A percentile compares a stretch with the other conserved stretches of the same genome.
Conservation (phyloP, 495 filamentous ascomycete species). For the Pyrenopolyporus hunteri region DNA sequence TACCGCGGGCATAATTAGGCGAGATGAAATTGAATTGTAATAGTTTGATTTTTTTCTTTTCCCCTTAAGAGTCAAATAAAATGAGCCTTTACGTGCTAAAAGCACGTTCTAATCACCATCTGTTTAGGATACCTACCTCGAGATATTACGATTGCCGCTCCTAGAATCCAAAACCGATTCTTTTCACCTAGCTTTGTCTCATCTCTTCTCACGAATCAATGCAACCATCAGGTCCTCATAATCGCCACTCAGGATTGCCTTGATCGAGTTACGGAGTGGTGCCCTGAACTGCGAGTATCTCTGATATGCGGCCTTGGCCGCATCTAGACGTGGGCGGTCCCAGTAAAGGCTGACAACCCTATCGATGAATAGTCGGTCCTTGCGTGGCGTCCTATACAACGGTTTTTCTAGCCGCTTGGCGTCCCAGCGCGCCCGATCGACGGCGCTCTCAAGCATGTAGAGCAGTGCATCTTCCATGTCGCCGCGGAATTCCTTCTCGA, state of each 20-base stretch:
- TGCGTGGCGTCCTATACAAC: conserved; percentile 77
- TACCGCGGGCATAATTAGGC: too few relatives aligned
- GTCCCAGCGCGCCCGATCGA: conserved; percentile 72
- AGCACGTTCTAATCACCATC: too few relatives aligned
- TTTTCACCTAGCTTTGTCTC: not conserved
- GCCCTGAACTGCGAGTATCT: conserved; percentile 47
- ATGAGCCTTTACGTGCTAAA: too few relatives aligned
- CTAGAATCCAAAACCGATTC: not conserved
- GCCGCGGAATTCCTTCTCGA: conserved; percentile 70
- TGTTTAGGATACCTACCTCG: too few relatives aligned
- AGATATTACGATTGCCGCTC: too few relatives aligned
- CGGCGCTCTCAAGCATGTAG: conserved; percentile 67
- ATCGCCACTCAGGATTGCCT: conserved; percentile 1
- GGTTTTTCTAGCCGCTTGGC: conserved; percentile 70
- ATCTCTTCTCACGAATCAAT: conserved; percentile 17
- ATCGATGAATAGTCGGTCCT: conserved; percentile 68
- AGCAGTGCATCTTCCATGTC: conserved; percentile 72
- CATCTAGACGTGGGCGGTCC: conserved; percentile 65
- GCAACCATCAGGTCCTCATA: conserved; percentile 23
- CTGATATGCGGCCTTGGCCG: conserved; percentile 68
- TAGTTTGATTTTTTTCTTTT: too few relatives aligned
- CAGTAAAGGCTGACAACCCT: conserved; percentile 71
- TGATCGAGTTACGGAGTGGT: conserved; percentile 3
- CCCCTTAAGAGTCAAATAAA: too few relatives aligned
- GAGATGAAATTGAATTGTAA: too few relatives aligned